phyloP scores from a whole-genome alignment of 169 alveolate genomes.

The Babesia bigemina region DNA sequence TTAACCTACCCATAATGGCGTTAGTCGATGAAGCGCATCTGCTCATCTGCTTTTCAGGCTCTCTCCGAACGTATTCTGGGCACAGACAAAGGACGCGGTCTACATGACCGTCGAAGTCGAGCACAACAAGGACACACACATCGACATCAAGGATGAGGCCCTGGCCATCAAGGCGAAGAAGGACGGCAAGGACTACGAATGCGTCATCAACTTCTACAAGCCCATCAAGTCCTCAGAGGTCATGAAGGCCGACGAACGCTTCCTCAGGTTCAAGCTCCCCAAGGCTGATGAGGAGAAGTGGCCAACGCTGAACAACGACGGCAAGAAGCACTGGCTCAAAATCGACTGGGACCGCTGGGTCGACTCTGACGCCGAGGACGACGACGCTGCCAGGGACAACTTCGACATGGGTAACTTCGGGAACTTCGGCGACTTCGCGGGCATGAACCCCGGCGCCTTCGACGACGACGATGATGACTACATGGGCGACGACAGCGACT shows the following conservation, averaged over 20 bases:
- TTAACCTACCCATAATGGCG: background rate
- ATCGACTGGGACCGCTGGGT: constrained; percentile 83
- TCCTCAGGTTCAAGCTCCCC: constrained; percentile 72
- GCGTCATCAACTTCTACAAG: constrained; percentile 71
- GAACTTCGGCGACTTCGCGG: constrained; percentile 43
- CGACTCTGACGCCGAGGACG: constrained; percentile 79
- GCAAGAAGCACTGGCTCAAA: constrained; percentile 79
- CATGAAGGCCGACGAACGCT: constrained; percentile 66
- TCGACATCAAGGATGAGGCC: constrained; percentile 70
- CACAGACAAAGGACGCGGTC: constrained; percentile 77
- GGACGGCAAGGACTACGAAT: constrained; percentile 74
- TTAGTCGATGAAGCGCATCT: background rate
- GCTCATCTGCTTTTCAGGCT: constrained; percentile 37
- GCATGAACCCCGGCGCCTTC: constrained; percentile 59
- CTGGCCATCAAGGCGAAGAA: constrained; percentile 66
- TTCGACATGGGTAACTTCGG: constrained; percentile 79
- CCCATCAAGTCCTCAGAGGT: constrained; percentile 76
- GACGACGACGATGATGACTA: constrained; percentile 12
- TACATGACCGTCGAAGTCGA: constrained; percentile 73
- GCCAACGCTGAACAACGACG: constrained; percentile 76
- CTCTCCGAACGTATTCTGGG: constrained; percentile 79
- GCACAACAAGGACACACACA: constrained; percentile 57
- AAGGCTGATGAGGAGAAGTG: constrained; percentile 76
- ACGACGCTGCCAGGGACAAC: constrained; percentile 68
- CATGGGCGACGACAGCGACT: constrained; percentile 46